A percentile compares a stretch with the other conserved stretches of the same genome.
phyloP scores from a whole-genome alignment of 192 early-diverging fungal genomes.

The Backusella australiensis region DNA sequence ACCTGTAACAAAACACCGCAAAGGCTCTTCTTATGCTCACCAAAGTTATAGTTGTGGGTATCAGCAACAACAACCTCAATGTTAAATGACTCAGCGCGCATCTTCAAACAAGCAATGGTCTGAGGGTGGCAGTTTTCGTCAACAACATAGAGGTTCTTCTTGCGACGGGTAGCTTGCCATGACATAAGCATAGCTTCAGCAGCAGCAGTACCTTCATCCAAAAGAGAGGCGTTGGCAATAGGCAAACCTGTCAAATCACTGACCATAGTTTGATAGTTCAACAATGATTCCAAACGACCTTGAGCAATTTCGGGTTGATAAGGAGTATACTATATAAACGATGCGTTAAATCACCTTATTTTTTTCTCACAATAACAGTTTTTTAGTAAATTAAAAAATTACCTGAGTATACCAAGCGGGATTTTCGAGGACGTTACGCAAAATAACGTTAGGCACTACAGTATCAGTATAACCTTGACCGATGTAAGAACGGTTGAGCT shows the following conservation, averaged over 20 bases:
- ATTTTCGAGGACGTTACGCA: constrained; percentile 97
- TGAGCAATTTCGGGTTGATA: constrained; percentile 99
- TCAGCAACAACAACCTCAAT: constrained; percentile 88
- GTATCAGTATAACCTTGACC: constrained; percentile 95
- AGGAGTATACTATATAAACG: constrained; percentile 80
- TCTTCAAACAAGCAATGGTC: constrained; percentile 90
- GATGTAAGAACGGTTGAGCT: constrained; percentile 89
- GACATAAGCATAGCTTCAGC: constrained; percentile 97
- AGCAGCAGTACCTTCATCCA: constrained; percentile 99
- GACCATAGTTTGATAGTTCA: constrained; percentile 99
- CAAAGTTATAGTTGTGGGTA: constrained; percentile 78
- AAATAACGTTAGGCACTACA: constrained; percentile 90
- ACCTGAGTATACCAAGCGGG: constrained; percentile 99
- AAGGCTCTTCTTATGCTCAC: constrained; percentile 69
- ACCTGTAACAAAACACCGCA: constrained; percentile 91
- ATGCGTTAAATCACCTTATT: neutral
- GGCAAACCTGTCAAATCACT: constrained; percentile 93
- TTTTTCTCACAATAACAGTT: neutral
- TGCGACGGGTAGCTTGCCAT: constrained; percentile 67
- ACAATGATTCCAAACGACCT: constrained; percentile 93
- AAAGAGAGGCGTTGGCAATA: constrained; percentile 95
- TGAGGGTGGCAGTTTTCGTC: constrained; percentile 94
- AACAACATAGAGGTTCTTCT: constrained; percentile 88
- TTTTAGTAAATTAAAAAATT: constrained; percentile 10
- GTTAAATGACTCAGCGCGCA: constrained; percentile 93